Base-by-base conservation (phyloP, 805 yeast species). In the Osmozyma mogii region DNA sequence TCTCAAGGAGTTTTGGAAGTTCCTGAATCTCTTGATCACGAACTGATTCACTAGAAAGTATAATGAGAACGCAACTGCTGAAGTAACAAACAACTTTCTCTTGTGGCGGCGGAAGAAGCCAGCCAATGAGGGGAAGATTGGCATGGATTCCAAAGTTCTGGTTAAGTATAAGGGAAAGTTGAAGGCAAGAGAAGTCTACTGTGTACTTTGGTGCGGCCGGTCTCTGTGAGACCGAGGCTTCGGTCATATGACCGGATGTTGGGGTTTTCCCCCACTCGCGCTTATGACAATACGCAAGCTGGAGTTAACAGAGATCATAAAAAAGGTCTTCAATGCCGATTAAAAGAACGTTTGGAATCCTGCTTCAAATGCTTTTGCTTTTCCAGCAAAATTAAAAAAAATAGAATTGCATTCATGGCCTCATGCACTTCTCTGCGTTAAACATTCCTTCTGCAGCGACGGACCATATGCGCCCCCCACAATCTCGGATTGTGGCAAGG, bases 101-200 rank as follows among this genome's bases (percentile, higher is more conserved):
- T 54, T 61, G 40, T 63, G 58, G 39, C 68, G 58, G 30, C 52
- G 57, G 44, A 63, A 56, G 35, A 62, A 61, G 23, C 58, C 45
- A 28, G 63, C 53, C 32, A 63, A 44, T 12, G 63, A 50, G 31
- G 66, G 57, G 36, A 63, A 63, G 4, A 63, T 40, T 4, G 67
- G 58, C 70, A 63, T 63, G 21, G 14, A 23, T 11, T 16, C 14
- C 14, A 27, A 25, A 21, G 12, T 17, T 12, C 11, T 6, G 22
- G 24, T 10, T 10, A 16, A 17, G 8, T 22, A 9, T 8, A 18
- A 18, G 20, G 9, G 7, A 7, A 7, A 9, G 7, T 18, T 18
- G 20, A 18, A 18, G 9, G 20, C 20, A 9, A 18, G 20, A 18
- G n/a, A n/a, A n/a, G n/a, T n/a, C n/a, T n/a, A n/a, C n/a, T n/a